A percentile compares a stretch with the other conserved stretches of the same genome.
Evolutionary conservation across 306 rosid species (phyloP).

Genomic region (Cicer bijugum): DNA sequence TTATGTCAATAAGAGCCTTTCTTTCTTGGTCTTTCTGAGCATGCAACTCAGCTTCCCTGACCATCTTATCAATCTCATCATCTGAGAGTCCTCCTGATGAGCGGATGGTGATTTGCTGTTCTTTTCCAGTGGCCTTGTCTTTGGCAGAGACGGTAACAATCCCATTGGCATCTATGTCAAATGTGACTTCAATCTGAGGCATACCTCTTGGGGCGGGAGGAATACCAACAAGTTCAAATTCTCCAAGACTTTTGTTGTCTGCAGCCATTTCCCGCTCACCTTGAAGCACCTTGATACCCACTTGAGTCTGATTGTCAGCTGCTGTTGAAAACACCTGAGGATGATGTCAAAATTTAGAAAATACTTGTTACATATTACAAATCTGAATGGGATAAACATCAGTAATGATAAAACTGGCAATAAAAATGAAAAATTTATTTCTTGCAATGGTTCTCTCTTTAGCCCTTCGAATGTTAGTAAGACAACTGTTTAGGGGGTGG

Average conservation of each 20-base stretch:
- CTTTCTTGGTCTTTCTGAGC: conserved; percentile 89
- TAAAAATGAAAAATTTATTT: neutral
- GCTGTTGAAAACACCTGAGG: conserved; percentile 87
- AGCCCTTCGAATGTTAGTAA: neutral
- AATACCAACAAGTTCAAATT: conserved; percentile 86
- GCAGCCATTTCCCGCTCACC: conserved; percentile 98
- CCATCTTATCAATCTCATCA: conserved; percentile 89
- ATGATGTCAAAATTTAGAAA: conserved; percentile 29
- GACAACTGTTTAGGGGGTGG: neutral
- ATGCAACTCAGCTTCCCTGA: conserved; percentile 88
- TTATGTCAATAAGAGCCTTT: conserved; percentile 77
- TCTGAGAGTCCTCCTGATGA: conserved; percentile 93
- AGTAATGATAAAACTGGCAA: neutral
- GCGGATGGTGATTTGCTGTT: conserved; percentile 88
- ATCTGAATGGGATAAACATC: neutral
- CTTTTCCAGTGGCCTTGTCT: conserved; percentile 90
- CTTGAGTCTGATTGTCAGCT: conserved; percentile 94
- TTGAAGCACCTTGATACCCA: conserved; percentile 89
- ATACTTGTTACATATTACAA: neutral
- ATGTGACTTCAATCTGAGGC: conserved; percentile 93
- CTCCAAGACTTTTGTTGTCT: conserved; percentile 86
- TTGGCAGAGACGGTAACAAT: conserved; percentile 98
- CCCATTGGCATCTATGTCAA: conserved; percentile 95
- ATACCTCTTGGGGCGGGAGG: conserved; percentile 93
- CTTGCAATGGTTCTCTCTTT: neutral